Evolutionary conservation across 2,329 filamentous ascomycete genomes (phyloP).

Genomic region (Plenodomus lindquistii): DNA sequence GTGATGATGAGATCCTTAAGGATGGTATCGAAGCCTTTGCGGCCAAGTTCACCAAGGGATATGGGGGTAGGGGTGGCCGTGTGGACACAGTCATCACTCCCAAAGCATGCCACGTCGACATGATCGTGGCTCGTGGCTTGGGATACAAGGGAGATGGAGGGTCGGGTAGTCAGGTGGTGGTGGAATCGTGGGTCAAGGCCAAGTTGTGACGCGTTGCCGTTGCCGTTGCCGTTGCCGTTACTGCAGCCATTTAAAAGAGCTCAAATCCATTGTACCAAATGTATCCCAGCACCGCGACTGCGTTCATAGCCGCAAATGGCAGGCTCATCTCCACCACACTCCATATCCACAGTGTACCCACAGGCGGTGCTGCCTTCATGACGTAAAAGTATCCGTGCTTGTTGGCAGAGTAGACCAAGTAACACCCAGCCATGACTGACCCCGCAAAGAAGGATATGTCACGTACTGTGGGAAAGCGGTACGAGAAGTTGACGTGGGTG

Average conservation of each 20-base stretch:
- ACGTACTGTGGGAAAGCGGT: conserved; percentile 49
- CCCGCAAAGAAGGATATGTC: conserved; percentile 65
- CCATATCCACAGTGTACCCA: conserved; percentile 94
- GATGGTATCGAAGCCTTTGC: conserved; percentile 59
- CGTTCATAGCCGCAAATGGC: conserved; percentile 62
- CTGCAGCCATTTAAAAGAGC: background rate
- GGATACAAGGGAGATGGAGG: conserved; percentile 44
- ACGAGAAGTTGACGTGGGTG: conserved; percentile 46
- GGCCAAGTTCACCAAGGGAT: conserved; percentile 51
- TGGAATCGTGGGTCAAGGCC: conserved; percentile 45
- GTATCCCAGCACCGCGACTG: conserved; percentile 56
- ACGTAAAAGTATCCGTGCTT: conserved; percentile 78
- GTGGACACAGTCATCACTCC: conserved; percentile 43
- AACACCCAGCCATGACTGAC: conserved; percentile 69
- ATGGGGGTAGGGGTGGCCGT: conserved; percentile 32
- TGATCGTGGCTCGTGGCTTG: conserved; percentile 46
- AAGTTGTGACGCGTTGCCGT: conserved; percentile 32
- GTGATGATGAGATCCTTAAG: conserved; percentile 60
- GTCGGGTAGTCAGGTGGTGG: conserved; percentile 40
- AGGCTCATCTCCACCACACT: conserved; percentile 84
- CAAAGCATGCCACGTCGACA: conserved; percentile 48
- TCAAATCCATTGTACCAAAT: conserved; percentile 60
- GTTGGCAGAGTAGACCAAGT: conserved; percentile 82
- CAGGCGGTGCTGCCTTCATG: conserved; percentile 87
- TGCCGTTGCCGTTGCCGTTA: too few relatives aligned